Base-by-base conservation (phyloP, 305 asterid species). In the Petunia hybrid region DNA sequence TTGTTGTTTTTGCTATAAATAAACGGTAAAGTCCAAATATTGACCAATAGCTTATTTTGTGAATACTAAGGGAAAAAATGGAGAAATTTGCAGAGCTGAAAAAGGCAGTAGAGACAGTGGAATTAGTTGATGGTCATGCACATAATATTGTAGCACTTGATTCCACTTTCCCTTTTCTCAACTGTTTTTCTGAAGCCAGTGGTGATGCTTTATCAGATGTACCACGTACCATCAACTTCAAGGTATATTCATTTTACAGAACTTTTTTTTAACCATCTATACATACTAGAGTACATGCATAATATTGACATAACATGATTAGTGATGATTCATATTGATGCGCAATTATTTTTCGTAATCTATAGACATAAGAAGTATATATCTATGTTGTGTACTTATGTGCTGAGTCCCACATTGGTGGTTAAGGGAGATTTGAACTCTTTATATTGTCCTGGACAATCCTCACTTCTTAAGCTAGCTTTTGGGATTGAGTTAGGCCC, bases 101-200 rank as follows among this genome's bases (percentile, higher is more conserved):
- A 83, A 69, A 88, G 79, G 97, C 90, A 56, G 85, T 91, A 68
- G 95, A 92, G 76, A 79, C 80, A 53, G 91, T 87, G 86, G 96
- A 87, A 86, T 63, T 95, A 4, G 93, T 95, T 12, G 99, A 95
- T 56, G 97, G 90, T 5, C 99, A 95, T 90, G 98, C 97, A 8
- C 99, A 95, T 90, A 95, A 91, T 82, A 84, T 95, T 5, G 99
- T 95, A 7, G 92, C 94, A 13, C 43, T 88, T 35, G 92, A 94
- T 78, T 94, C 99, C 75, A 12, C 85, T 46, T 9, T 92, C 79
- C 92, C 94, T 46, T 94, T 94, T 84, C 83, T 93, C 71, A 85
- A 76, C 84, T 94, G 98, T 89, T 95, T 95, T 76, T 88, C 98
- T 41, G 78, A 71, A 71, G 62, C 78, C 31, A 1, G 43, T 22